These are phyloP conservation scores for Trichoderma polysporum DNA, from an alignment of 2,329 filamentous ascomycete genomes.

Conservation along the genomic window DNA sequence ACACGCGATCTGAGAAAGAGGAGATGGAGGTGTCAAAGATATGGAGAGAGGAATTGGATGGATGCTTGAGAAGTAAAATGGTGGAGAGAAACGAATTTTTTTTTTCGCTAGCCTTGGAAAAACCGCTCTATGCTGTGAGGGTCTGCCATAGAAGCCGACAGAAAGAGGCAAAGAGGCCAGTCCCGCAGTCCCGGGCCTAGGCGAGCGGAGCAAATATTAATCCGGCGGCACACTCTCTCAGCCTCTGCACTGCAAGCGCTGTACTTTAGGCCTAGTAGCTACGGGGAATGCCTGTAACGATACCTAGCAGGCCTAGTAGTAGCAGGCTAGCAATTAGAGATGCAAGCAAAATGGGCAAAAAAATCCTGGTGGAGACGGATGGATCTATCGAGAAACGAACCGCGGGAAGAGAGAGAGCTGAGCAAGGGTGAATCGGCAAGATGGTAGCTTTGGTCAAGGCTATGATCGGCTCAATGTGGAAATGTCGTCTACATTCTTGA, in stretches of 20 bases:
- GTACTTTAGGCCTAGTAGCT: no score
- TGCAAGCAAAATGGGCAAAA: background rate
- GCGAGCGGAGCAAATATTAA: background rate
- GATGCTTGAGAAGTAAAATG: conserved; percentile 27
- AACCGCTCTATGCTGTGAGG: conserved; percentile 25
- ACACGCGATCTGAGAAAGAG: conserved; percentile 34
- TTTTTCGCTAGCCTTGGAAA: conserved; percentile 25
- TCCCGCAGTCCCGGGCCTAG: conserved; percentile 17
- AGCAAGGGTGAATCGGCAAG: background rate
- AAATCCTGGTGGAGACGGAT: background rate
- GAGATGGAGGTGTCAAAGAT: conserved; percentile 12
- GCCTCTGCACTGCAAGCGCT: no score
- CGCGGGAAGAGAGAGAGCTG: background rate
- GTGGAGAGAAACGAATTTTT: conserved; percentile 39
- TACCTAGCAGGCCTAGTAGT: no score
- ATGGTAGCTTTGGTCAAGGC: background rate
- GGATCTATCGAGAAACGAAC: background rate
- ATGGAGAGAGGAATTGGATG: conserved; percentile 30
- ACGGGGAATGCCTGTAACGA: no score
- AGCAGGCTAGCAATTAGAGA: no score
- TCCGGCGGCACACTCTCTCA: background rate
- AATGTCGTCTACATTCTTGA: no score
- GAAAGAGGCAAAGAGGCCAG: conserved; percentile 39
- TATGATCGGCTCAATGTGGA: conserved; percentile 9
- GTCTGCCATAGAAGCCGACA: conserved; percentile 44